A percentile compares a stretch with the other conserved stretches of the same genome.
Evolutionary conservation across 164 flowering plant species (phyloP).

Genomic region (Litsea cubeba): DNA sequence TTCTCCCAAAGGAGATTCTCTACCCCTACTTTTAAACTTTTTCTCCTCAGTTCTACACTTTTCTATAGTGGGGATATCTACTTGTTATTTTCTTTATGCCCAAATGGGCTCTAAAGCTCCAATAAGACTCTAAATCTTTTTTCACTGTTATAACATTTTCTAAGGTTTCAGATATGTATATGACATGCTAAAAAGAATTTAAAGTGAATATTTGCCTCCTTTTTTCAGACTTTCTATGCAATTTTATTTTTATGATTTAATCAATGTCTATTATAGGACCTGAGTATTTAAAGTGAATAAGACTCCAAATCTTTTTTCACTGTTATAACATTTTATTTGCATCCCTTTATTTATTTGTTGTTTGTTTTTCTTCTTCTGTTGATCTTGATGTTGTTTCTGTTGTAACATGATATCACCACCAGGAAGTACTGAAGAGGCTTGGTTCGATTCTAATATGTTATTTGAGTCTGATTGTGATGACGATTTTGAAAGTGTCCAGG

Average conservation of each 20-base stretch:
- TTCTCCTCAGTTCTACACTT: no score
- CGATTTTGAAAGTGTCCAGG: slow-evolving; percentile 72
- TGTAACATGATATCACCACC: slow-evolving; percentile 5
- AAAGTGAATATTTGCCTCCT: no score
- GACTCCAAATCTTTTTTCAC: not conserved
- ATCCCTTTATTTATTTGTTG: not conserved
- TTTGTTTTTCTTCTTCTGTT: not conserved
- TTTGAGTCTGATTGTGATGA: slow-evolving; percentile 93
- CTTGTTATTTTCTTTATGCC: not conserved
- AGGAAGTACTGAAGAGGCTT: slow-evolving; percentile 74
- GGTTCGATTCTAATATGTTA: slow-evolving; percentile 70
- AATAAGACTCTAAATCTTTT: no score
- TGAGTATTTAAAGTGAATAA: not conserved
- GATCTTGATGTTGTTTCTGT: not conserved
- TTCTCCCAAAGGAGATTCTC: no score
- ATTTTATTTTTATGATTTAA: not conserved
- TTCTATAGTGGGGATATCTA: no score
- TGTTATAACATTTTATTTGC: not conserved
- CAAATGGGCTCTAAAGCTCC: not conserved
- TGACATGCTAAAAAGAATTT: no score
- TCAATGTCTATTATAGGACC: not conserved
- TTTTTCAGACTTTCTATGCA: not conserved
- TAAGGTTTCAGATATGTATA: no score
- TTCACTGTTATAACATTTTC: no score
- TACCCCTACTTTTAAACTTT: no score